Evolutionary conservation across 169 alveolate species (phyloP).

Genomic region (Eimeria nieschulzi): DNA sequence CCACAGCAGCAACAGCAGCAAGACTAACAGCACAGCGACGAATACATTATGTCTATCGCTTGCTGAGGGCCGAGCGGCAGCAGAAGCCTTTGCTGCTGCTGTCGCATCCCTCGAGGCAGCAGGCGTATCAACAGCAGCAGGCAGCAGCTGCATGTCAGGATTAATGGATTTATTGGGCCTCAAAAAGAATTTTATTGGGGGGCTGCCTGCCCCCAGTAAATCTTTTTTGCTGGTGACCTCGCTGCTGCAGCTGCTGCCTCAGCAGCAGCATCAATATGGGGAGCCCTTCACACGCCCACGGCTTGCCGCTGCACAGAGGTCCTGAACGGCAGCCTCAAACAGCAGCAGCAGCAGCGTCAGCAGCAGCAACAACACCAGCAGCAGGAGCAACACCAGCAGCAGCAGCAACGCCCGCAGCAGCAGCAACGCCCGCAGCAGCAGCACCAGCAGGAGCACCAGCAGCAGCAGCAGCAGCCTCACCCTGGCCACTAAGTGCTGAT

Average conservation of each 20-base stretch:
- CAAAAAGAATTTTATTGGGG: background rate
- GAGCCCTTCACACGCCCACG: background rate
- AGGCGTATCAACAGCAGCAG: too few relatives aligned
- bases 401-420: background rate
- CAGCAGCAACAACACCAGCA: background rate
- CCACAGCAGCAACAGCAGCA: background rate
- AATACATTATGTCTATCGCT: too few relatives aligned
- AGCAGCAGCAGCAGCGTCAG: slow-evolving; percentile 6
- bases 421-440: background rate
- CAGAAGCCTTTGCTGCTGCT: background rate
- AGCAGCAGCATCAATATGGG: background rate
- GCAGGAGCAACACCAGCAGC: slow-evolving; percentile 4
- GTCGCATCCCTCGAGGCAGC: background rate
- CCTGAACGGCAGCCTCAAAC: background rate
- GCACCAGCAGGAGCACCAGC: slow-evolving; percentile 12
- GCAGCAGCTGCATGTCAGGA: too few relatives aligned
- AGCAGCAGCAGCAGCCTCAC: slow-evolving; percentile 5
- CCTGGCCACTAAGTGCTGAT: background rate
- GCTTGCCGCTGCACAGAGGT: background rate
- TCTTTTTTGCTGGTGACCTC: background rate
- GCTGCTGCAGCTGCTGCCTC: background rate
- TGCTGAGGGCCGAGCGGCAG: background rate
- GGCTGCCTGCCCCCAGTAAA: background rate
- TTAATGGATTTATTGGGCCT: slow-evolving; percentile 4
- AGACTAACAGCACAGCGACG: background rate